Evolutionary conservation across 2,329 filamentous ascomycete species (phyloP).

Genomic region (Juglanconis sp.): DNA sequence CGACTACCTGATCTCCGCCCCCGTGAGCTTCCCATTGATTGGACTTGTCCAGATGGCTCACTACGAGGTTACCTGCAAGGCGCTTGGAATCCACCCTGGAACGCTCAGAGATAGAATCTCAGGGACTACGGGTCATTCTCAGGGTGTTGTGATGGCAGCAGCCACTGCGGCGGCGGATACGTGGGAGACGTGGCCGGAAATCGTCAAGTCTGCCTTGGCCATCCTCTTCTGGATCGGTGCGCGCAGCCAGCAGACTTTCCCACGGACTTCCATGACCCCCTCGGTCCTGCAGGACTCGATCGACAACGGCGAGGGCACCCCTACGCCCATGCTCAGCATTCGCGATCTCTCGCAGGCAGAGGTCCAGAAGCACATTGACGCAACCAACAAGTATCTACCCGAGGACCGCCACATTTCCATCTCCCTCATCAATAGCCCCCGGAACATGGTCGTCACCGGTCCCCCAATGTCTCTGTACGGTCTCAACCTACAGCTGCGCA

Average conservation of each 20-base stretch:
- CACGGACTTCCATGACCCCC: conserved; percentile 87
- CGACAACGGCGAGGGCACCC: conserved; percentile 90
- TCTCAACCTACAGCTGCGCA: conserved; percentile 89
- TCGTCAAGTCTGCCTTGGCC: conserved; percentile 76
- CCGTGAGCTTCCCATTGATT: conserved; percentile 93
- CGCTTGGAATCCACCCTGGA: conserved; percentile 84
- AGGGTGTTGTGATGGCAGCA: conserved; percentile 91
- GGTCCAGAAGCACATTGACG: conserved; percentile 94
- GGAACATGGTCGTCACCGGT: conserved; percentile 94
- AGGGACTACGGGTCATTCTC: conserved; percentile 93
- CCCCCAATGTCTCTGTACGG: conserved; percentile 95
- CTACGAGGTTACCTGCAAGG: conserved; percentile 91
- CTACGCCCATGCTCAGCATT: conserved; percentile 97
- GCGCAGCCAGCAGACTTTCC: conserved; percentile 95
- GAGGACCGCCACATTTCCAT: conserved; percentile 90
- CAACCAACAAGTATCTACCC: conserved; percentile 93
- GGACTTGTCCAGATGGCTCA: conserved; percentile 94
- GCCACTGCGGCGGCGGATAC: conserved; percentile 85
- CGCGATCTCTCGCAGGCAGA: conserved; percentile 84
- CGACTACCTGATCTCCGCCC: conserved; percentile 91
- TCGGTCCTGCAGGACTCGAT: conserved; percentile 88
- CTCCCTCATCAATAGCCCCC: conserved; percentile 92
- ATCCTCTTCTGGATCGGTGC: conserved; percentile 99
- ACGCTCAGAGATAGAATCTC: conserved; percentile 79
- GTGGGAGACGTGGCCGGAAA: conserved; percentile 87